These are phyloP conservation scores for Blastobotrys chiropterorum DNA, from an alignment of 805 yeast species.

Conservation along the genomic window DNA sequence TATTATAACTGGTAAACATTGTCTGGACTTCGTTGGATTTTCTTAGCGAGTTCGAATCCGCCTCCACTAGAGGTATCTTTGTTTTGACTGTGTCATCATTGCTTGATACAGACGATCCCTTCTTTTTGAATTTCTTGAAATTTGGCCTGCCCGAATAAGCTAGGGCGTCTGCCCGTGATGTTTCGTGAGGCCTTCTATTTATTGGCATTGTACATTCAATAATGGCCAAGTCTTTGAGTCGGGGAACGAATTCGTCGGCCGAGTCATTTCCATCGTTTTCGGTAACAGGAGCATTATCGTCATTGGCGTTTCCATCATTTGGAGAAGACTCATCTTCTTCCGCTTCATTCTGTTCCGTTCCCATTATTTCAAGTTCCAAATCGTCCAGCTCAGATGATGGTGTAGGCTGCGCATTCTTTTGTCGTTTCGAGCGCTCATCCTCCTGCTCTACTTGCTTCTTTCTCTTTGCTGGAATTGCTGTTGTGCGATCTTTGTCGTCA, in stretches of 20 bases:
- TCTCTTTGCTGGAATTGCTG: background rate
- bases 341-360: background rate
- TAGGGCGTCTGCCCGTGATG: background rate
- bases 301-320: background rate
- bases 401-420: background rate
- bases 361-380: background rate
- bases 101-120: background rate
- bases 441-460: background rate
- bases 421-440: background rate
- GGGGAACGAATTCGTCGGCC: background rate
- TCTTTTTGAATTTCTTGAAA: slow-evolving; percentile 16
- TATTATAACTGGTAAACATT: background rate
- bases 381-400: background rate
- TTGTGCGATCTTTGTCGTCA: background rate
- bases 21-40: background rate
- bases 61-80: background rate
- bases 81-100: background rate
- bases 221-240: slow-evolving; percentile 10
- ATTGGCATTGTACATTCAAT: slow-evolving; percentile 14
- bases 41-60: background rate
- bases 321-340: no score
- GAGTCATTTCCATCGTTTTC: background rate
- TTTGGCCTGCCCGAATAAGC: slow-evolving; percentile 15
- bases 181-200: background rate
- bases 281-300: background rate